Conservation (phyloP, 257 asterid species). For the Fraxinus excelsior region DNA sequence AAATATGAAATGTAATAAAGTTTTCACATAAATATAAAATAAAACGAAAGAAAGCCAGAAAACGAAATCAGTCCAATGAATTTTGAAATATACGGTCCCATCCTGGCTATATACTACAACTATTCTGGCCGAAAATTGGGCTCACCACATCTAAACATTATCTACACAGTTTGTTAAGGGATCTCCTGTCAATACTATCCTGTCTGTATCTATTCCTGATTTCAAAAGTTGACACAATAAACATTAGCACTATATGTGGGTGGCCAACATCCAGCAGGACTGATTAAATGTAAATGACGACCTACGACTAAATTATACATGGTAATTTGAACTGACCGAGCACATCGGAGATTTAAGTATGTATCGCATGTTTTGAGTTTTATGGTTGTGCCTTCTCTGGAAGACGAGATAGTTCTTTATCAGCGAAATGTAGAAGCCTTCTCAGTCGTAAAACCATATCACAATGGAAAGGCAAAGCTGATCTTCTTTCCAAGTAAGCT, state of each 20-base stretch:
- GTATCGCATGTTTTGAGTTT: neutral
- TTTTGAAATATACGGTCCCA: neutral
- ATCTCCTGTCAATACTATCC: conserved; percentile 19
- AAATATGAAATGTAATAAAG: too few species aligned
- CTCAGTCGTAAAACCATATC: conserved; percentile 93
- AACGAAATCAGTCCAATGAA: neutral
- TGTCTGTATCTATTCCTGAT: conserved; percentile 19
- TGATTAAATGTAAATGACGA: conserved; percentile 9
- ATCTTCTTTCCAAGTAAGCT: conserved; percentile 81
- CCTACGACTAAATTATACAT: conserved; percentile 30
- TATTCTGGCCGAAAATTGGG: conserved; percentile 11
- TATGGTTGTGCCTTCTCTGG: conserved; percentile 61
- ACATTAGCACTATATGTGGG: neutral
- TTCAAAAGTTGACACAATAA: neutral
- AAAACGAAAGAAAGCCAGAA: neutral
- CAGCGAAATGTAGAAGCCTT: conserved; percentile 94
- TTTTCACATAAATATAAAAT: too few species aligned
- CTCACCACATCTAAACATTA: conserved; percentile 19
- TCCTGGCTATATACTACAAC: neutral
- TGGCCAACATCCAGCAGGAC: conserved; percentile 14
- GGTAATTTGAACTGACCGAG: neutral
- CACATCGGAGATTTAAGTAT: neutral
- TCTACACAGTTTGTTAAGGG: conserved; percentile 26
- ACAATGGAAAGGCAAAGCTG: conserved; percentile 90
- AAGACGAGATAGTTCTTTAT: conserved; percentile 72